Percentiles rank a stretch among this genome's conserved stretches.
phyloP scores from a whole-genome alignment of 768 basidiomycete species.

The Termitomyces sp. region DNA sequence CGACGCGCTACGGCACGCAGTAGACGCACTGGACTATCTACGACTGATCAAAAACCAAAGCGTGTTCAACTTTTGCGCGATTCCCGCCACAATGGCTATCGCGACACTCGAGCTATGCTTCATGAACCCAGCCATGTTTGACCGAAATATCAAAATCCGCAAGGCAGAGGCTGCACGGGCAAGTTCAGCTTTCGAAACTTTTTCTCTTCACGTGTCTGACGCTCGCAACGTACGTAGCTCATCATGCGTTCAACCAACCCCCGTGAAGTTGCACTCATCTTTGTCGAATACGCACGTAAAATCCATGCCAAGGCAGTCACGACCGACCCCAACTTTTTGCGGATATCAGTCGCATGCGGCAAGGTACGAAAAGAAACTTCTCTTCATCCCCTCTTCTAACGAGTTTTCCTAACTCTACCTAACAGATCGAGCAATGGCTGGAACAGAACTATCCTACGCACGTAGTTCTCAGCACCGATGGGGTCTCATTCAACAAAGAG shows the following conservation, averaged over 20 bases:
- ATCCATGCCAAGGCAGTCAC: slow-evolving; percentile 80
- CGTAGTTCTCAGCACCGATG: slow-evolving; percentile 36
- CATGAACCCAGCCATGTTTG: slow-evolving; percentile 86
- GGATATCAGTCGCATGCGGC: slow-evolving; percentile 76
- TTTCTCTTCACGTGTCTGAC: background rate
- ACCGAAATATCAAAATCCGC: slow-evolving; percentile 89
- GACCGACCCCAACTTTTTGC: slow-evolving; percentile 83
- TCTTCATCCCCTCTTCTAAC: background rate
- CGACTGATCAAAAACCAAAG: slow-evolving; percentile 82
- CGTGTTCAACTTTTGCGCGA: slow-evolving; percentile 94
- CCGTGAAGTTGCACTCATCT: slow-evolving; percentile 84
- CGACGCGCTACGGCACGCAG: slow-evolving; percentile 79
- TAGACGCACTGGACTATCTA: slow-evolving; percentile 88
- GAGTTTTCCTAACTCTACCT: slow-evolving; percentile 7
- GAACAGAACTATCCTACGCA: slow-evolving; percentile 95
- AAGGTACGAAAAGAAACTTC: slow-evolving; percentile 48
- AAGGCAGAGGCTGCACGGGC: slow-evolving; percentile 86
- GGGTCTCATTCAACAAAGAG: slow-evolving; percentile 31
- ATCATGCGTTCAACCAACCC: slow-evolving; percentile 93
- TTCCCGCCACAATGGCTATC: slow-evolving; percentile 93
- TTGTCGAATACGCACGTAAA: slow-evolving; percentile 72
- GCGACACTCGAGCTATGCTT: slow-evolving; percentile 90
- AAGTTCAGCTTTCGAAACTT: slow-evolving; percentile 16
- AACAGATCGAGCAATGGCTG: slow-evolving; percentile 87
- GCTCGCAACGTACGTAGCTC: slow-evolving; percentile 40